A percentile compares a stretch with the other conserved stretches of the same genome.
These are phyloP conservation scores for Brassica nigra DNA, from an alignment of 345 rosid genomes.

Conservation along the genomic window DNA sequence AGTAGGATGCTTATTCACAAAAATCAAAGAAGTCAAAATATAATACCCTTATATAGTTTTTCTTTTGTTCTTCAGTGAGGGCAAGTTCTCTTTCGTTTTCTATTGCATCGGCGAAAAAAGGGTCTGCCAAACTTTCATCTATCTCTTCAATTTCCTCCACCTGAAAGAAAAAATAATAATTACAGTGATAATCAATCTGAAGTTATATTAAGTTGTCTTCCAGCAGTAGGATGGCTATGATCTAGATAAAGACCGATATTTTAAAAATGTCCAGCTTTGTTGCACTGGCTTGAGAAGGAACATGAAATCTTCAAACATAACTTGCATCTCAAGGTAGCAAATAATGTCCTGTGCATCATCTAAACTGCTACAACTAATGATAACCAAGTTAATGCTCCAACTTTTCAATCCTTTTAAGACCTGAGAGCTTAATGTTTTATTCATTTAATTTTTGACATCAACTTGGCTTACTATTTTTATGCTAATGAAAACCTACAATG, in stretches of 20 bases:
- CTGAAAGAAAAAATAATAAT: constrained; percentile 43
- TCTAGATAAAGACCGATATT: constrained; percentile 9
- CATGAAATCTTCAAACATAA: neutral
- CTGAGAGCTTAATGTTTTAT: constrained; percentile 4
- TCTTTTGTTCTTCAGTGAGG: constrained; percentile 82
- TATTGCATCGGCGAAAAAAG: constrained; percentile 79
- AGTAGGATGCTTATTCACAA: constrained; percentile 12
- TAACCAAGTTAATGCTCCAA: constrained; percentile 14
- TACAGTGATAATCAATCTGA: constrained; percentile 7
- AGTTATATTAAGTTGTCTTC: constrained; percentile 1
- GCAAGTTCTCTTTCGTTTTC: constrained; percentile 73
- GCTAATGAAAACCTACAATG: constrained; percentile 1
- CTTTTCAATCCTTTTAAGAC: neutral
- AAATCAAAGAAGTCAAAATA: neutral
- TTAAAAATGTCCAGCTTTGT: neutral
- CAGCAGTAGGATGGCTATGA: constrained; percentile 19
- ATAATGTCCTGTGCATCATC: constrained; percentile 9
- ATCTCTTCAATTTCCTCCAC: constrained; percentile 98
- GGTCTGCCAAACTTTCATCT: constrained; percentile 65
- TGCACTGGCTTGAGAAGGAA: constrained; percentile 14
- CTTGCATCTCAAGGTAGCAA: constrained; percentile 18
- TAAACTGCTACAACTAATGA: neutral
- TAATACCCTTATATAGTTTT: constrained; percentile 74
- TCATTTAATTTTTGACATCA: neutral
- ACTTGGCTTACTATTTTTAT: neutral